A percentile compares a stretch with the other conserved stretches of the same genome.
These are phyloP conservation scores for Melastoma candidum DNA, from an alignment of 441 rosid species.

Conservation along the genomic window DNA sequence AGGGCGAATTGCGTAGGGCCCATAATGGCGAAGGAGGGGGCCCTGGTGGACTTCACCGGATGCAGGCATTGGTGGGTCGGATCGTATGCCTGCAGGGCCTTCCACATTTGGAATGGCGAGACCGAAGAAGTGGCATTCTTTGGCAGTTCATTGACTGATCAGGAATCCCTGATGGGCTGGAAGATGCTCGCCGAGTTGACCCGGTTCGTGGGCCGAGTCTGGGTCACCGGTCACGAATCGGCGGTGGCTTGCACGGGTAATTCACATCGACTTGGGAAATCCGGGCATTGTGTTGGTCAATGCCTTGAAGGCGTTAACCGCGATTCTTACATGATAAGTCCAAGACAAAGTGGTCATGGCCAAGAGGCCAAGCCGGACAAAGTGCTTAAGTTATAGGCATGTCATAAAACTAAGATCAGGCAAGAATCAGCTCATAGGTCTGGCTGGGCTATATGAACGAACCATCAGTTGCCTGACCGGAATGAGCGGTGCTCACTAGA, in stretches of 20 bases:
- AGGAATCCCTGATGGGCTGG: slow-evolving; percentile 72
- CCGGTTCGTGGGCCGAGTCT: slow-evolving; percentile 50
- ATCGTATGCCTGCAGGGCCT: slow-evolving; percentile 70
- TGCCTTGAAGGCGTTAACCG: slow-evolving; percentile 30
- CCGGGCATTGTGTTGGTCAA: slow-evolving; percentile 35
- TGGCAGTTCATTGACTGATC: slow-evolving; percentile 55
- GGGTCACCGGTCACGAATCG: slow-evolving; percentile 40
- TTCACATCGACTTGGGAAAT: slow-evolving; percentile 46
- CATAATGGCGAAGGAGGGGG: slow-evolving; percentile 66
- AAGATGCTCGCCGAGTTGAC: slow-evolving; percentile 54
- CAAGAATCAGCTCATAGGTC: too few relatives aligned
- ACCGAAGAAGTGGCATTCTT: slow-evolving; percentile 36
- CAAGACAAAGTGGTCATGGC: too few relatives aligned
- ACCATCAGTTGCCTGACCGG: neutral
- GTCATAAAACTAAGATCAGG: too few relatives aligned
- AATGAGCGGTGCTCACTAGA: slow-evolving; percentile 28
- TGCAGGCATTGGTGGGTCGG: slow-evolving; percentile 86
- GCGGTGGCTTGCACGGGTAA: slow-evolving; percentile 69
- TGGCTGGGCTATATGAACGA: too few relatives aligned
- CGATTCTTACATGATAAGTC: slow-evolving; percentile 31
- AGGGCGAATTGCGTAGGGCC: slow-evolving; percentile 37
- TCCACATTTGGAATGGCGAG: slow-evolving; percentile 61
- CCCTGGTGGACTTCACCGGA: slow-evolving; percentile 67
- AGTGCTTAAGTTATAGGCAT: too few relatives aligned
- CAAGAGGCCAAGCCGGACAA: too few relatives aligned